These are phyloP conservation scores for Aspergillus novofumigatus DNA, from an alignment of 2,329 filamentous ascomycete genomes.

Conservation along the genomic window DNA sequence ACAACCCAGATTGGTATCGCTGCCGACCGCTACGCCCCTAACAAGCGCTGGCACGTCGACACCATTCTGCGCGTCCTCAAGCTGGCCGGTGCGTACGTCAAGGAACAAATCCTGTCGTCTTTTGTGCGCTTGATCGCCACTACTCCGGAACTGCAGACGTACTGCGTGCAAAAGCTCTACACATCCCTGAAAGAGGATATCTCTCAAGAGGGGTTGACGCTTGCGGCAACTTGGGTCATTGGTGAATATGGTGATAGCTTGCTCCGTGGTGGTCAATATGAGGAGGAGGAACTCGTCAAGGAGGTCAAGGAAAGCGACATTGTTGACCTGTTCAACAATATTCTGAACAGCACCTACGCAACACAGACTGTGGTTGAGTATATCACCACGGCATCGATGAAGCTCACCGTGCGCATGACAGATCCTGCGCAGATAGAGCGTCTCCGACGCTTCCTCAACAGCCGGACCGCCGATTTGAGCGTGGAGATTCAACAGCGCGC, in stretches of 20 bases:
- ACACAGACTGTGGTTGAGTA: conserved; percentile 91
- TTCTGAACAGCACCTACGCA: conserved; percentile 91
- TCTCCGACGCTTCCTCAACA: conserved; percentile 70
- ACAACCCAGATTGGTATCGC: conserved; percentile 97
- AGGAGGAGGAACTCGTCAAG: conserved; percentile 84
- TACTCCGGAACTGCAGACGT: conserved; percentile 89
- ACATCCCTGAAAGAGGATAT: conserved; percentile 89
- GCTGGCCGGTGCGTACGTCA: conserved; percentile 92
- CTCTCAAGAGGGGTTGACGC: conserved; percentile 89
- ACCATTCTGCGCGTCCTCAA: conserved; percentile 94
- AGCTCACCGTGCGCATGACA: conserved; percentile 81
- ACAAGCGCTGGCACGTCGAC: conserved; percentile 97
- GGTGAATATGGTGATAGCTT: conserved; percentile 93
- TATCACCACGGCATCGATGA: conserved; percentile 91
- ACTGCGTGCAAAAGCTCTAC: conserved; percentile 94
- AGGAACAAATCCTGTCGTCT: conserved; percentile 94
- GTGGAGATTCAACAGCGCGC: conserved; percentile 95
- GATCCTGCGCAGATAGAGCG: conserved; percentile 84
- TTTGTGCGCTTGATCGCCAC: conserved; percentile 95
- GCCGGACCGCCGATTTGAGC: conserved; percentile 80
- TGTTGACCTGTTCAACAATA: conserved; percentile 85
- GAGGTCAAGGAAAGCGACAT: conserved; percentile 84
- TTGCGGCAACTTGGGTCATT: conserved; percentile 95
- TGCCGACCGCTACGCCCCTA: conserved; percentile 90
- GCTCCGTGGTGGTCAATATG: conserved; percentile 83